phyloP scores from a whole-genome alignment of 306 rosid species.

The Cicer bijugum region DNA sequence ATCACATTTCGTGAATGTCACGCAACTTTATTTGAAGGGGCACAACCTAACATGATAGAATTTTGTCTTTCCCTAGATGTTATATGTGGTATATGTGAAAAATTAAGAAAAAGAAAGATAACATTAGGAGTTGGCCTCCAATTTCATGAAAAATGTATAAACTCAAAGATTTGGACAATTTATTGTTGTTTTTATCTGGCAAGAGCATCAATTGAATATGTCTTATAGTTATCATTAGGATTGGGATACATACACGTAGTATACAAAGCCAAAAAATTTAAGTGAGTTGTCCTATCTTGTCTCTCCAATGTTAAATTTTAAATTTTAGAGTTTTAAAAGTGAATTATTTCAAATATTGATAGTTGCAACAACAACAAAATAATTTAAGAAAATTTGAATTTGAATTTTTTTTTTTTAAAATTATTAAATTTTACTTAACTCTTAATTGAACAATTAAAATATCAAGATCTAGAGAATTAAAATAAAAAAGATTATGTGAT shows the following conservation, averaged over 20 bases:
- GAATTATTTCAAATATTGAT: no score
- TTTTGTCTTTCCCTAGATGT: constrained; percentile 55
- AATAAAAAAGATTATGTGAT: neutral
- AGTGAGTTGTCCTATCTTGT: neutral
- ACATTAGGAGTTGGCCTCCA: constrained; percentile 17
- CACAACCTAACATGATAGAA: constrained; percentile 40
- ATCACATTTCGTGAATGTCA: constrained; percentile 8
- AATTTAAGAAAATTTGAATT: no score
- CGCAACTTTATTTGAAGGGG: constrained; percentile 48
- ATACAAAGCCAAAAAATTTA: neutral
- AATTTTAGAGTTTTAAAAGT: no score
- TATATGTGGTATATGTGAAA: constrained; percentile 62
- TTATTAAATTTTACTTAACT: no score
- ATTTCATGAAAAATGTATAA: constrained; percentile 22
- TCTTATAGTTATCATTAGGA: neutral
- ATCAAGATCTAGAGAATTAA: no score
- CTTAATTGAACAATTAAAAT: no score
- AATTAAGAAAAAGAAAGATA: constrained; percentile 28
- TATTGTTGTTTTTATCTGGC: neutral
- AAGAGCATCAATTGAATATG: neutral
- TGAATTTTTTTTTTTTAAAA: no score
- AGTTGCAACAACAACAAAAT: no score
- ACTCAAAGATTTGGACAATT: neutral
- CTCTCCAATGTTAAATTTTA: no score
- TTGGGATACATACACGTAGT: neutral